Conservation (phyloP, 169 alveolate genomes). For the Theileria orientalis region DNA sequence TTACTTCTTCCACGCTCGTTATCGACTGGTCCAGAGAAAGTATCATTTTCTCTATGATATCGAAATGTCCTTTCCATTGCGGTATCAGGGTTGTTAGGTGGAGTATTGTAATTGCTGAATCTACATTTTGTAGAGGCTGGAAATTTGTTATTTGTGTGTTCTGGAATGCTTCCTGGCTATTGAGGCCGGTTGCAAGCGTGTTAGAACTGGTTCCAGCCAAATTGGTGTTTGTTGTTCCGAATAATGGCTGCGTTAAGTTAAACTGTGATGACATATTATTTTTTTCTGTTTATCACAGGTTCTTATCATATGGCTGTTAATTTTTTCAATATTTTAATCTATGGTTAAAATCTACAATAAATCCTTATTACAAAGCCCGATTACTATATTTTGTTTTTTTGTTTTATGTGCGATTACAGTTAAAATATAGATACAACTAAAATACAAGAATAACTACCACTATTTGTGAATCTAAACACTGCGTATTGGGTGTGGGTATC, state of each 20-base stretch:
- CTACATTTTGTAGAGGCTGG: background rate
- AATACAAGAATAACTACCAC: too few species aligned
- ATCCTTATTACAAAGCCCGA: too few species aligned
- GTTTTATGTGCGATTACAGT: too few species aligned
- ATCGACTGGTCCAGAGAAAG: constrained; percentile 34
- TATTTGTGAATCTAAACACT: too few species aligned
- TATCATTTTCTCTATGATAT: constrained; percentile 49
- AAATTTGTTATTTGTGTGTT: background rate
- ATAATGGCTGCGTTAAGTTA: background rate
- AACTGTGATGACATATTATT: constrained; percentile 1
- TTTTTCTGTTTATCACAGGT: background rate
- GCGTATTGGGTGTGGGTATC: too few species aligned
- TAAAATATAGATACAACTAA: too few species aligned
- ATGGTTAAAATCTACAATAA: too few species aligned
- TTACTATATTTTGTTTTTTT: too few species aligned
- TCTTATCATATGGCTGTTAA: background rate
- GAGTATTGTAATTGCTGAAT: constrained; percentile 40
- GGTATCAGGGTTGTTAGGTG: constrained; percentile 51
- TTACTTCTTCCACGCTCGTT: constrained; percentile 20
- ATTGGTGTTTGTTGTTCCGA: background rate
- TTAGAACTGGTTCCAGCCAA: background rate
- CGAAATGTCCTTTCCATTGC: constrained; percentile 66
- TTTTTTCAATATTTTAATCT: too few species aligned
- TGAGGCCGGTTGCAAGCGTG: background rate
- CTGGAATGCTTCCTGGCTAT: background rate